A percentile compares a stretch with the other conserved stretches of the same genome.
These are phyloP conservation scores for Parietichytrium sp. DNA, from an alignment of 108 stramenopile species.

Conservation along the genomic window DNA sequence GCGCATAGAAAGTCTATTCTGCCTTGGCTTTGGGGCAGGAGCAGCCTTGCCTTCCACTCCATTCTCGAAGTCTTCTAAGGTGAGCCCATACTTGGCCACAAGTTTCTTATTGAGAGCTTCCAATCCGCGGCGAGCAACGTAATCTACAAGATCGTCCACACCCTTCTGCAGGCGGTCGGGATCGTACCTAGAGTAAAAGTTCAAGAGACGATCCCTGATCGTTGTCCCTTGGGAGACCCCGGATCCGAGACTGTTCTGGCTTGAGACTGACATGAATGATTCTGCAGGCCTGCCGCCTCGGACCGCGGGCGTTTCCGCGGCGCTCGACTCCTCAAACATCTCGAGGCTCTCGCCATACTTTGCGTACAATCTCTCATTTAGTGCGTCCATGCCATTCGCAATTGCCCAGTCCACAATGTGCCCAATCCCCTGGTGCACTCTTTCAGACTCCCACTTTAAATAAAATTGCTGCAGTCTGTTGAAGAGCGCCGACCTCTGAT, in stretches of 20 bases:
- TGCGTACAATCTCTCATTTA: conserved; percentile 1
- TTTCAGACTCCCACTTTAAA: conserved; percentile 9
- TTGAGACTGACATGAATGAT: background rate
- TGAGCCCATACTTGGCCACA: background rate
- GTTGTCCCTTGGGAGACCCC: background rate
- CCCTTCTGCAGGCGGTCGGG: background rate
- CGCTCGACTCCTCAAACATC: background rate
- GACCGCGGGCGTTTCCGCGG: background rate
- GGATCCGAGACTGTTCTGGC: background rate
- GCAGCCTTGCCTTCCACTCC: background rate
- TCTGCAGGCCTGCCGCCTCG: background rate
- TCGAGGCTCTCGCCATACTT: background rate
- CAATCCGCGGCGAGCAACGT: background rate
- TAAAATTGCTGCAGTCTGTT: conserved; percentile 21
- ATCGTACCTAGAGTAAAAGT: conserved; percentile 11
- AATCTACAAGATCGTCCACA: background rate
- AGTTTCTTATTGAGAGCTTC: background rate
- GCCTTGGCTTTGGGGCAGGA: background rate
- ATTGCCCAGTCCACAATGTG: conserved; percentile 34
- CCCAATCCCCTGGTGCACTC: conserved; percentile 21
- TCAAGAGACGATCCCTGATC: background rate
- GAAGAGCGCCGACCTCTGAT: background rate
- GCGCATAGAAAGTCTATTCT: background rate
- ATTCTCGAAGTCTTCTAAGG: conserved; percentile 1
- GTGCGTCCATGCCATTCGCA: background rate